A percentile compares a stretch with the other conserved stretches of the same genome.
Conservation (phyloP, 139 green algal species). For the Chlorella ohadii region DNA sequence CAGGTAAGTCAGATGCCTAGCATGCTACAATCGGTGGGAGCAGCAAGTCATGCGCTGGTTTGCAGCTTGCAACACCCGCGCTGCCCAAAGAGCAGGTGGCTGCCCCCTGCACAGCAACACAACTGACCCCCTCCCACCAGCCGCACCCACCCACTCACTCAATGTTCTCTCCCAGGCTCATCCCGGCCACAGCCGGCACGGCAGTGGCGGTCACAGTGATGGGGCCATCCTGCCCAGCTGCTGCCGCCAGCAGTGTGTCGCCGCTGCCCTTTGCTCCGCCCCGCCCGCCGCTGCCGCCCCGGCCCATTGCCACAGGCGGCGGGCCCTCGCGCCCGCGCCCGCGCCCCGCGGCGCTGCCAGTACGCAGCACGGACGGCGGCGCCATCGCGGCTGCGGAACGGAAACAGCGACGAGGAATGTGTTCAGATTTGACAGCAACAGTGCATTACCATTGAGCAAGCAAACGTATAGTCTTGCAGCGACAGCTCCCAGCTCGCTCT, state of each 20-base stretch:
- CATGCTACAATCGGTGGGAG: no score
- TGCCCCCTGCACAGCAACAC: background rate
- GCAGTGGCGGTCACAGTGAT: conserved; percentile 28
- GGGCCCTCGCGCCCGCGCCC: conserved; percentile 18
- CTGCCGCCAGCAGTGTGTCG: conserved; percentile 17
- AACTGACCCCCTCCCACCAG: background rate
- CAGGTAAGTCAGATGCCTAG: no score
- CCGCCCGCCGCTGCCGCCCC: conserved; percentile 23
- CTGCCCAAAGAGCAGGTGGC: no score
- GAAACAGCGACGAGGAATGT: background rate
- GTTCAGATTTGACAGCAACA: background rate
- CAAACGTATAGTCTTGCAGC: no score
- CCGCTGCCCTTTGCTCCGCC: background rate
- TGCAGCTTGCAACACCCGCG: no score
- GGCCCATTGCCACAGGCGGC: background rate
- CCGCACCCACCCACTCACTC: conserved; percentile 18
- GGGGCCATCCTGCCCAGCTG: conserved; percentile 5
- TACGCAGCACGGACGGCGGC: conserved; percentile 37
- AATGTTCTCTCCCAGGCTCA: conserved; percentile 37
- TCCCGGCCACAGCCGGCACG: background rate
- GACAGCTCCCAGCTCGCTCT: no score
- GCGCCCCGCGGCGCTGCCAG: conserved; percentile 31
- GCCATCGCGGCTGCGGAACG: background rate
- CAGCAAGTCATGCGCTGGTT: no score
- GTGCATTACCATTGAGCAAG: no score